phyloP scores from a whole-genome alignment of 495 filamentous ascomycete species.

The Thermothielavioides terrestris region DNA sequence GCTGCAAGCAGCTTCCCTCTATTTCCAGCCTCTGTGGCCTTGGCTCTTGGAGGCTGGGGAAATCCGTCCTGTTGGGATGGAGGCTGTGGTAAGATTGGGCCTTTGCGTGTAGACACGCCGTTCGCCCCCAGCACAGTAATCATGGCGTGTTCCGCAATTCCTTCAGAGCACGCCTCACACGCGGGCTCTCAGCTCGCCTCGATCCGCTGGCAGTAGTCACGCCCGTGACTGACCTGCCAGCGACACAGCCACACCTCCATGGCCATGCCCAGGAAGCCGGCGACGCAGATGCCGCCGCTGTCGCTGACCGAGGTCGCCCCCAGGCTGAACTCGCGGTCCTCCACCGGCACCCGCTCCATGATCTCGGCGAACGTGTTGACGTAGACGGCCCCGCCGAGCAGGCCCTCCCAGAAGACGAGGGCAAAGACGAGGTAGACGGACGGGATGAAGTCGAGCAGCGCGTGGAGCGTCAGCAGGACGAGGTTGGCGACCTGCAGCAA shows the following conservation, averaged over 20 bases:
- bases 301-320: slow-evolving; percentile 89
- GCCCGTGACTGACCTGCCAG: slow-evolving; percentile 69
- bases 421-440: slow-evolving; percentile 73
- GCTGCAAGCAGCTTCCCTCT: too few species aligned
- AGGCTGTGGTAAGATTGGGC: too few species aligned
- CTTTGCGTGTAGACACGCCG: too few species aligned
- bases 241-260: slow-evolving; percentile 75
- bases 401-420: slow-evolving; percentile 90
- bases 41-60: too few species aligned
- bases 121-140: too few species aligned
- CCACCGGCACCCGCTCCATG: slow-evolving; percentile 60
- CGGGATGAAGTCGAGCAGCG: slow-evolving; percentile 69
- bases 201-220: slow-evolving; percentile 60
- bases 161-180: too few species aligned
- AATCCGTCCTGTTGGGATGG: too few species aligned
- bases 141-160: too few species aligned
- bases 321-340: slow-evolving; percentile 83
- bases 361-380: slow-evolving; percentile 95
- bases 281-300: slow-evolving; percentile 81
- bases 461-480: slow-evolving; percentile 60
- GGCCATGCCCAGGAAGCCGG: slow-evolving; percentile 75
- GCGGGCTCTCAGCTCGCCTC: slow-evolving; percentile 26
- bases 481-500: slow-evolving; percentile 80
- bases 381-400: slow-evolving; percentile 85
- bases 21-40: too few species aligned